Conservation (phyloP, 2,329 filamentous ascomycete genomes). For the Pyrenochaeta sp. region DNA sequence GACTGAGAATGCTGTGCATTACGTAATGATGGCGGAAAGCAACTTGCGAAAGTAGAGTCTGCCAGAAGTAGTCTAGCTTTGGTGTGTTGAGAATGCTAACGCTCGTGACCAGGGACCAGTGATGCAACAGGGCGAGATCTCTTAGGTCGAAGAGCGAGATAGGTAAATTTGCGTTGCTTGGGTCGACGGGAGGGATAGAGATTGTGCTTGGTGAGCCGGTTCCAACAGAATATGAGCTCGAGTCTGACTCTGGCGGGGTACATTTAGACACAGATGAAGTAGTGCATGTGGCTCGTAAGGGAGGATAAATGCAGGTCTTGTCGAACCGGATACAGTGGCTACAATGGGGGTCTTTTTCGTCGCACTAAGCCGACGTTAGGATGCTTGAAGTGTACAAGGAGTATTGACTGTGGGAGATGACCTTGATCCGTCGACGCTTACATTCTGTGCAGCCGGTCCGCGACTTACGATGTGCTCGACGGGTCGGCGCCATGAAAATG, state of each 20-base stretch:
- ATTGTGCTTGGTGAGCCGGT: too few relatives aligned
- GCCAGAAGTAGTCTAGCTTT: slow-evolving; percentile 17
- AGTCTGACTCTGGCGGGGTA: too few relatives aligned
- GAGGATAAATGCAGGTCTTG: too few relatives aligned
- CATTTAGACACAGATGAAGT: too few relatives aligned
- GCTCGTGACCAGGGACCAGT: slow-evolving; percentile 26
- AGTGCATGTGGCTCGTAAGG: too few relatives aligned
- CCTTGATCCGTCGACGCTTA: slow-evolving; percentile 32
- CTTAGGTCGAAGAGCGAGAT: slow-evolving; percentile 11
- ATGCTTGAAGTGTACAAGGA: too few relatives aligned
- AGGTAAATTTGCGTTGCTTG: slow-evolving; percentile 1
- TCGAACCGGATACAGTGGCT: slow-evolving; percentile 19
- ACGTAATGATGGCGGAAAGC: slow-evolving; percentile 21
- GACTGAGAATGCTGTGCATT: slow-evolving; percentile 26
- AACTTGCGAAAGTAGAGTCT: slow-evolving; percentile 16
- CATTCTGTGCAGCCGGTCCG: slow-evolving; percentile 25
- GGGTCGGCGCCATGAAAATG: slow-evolving; percentile 13
- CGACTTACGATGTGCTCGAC: slow-evolving; percentile 26
- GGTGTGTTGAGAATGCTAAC: slow-evolving; percentile 13
- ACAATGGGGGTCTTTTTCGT: slow-evolving; percentile 22
- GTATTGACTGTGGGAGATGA: slow-evolving; percentile 4
- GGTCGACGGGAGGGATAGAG: too few relatives aligned
- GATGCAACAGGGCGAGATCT: slow-evolving; percentile 27
- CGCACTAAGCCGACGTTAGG: too few relatives aligned
- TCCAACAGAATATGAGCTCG: too few relatives aligned